A percentile compares a stretch with the other conserved stretches of the same genome.
These are phyloP conservation scores for Bidens hawaiensis DNA, from an alignment of 140 eudicot genomes.

Conservation along the genomic window DNA sequence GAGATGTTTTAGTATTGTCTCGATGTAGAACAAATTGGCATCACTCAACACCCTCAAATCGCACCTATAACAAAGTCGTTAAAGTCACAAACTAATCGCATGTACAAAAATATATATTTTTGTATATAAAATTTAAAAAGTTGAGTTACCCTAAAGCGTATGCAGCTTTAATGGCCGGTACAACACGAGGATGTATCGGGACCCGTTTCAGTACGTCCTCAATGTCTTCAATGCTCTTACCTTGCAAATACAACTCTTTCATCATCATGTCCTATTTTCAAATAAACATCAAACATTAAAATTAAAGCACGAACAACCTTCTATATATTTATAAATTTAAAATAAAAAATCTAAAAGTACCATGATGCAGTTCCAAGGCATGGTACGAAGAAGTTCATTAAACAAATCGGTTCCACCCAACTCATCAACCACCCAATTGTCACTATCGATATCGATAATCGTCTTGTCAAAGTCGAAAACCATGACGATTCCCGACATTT, in stretches of 20 bases:
- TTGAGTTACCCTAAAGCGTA: constrained; percentile 57
- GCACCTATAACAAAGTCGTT: constrained; percentile 39
- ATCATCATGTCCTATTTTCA: constrained; percentile 67
- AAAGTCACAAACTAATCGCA: neutral
- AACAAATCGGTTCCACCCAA: constrained; percentile 63
- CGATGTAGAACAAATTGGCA: constrained; percentile 67
- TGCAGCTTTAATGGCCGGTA: constrained; percentile 63
- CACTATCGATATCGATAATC: constrained; percentile 80
- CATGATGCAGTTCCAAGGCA: constrained; percentile 89
- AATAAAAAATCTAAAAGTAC: constrained; percentile 13
- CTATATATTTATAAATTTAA: neutral
- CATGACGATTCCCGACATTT: constrained; percentile 58
- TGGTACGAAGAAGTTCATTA: constrained; percentile 60
- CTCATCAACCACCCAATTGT: constrained; percentile 80
- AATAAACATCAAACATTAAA: neutral
- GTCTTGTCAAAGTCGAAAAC: constrained; percentile 88
- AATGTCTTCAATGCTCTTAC: constrained; percentile 57
- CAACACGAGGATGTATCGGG: constrained; percentile 76
- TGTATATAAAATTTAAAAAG: neutral
- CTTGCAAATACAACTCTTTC: constrained; percentile 59
- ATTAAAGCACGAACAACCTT: neutral
- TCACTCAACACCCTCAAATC: constrained; percentile 83
- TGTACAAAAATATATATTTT: neutral
- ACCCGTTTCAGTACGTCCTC: no score
- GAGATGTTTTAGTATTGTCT: constrained; percentile 66